A percentile compares a stretch with the other conserved stretches of the same genome.
These are phyloP conservation scores for Lycium ferocissimum DNA, from an alignment of 257 asterid genomes.

Conservation along the genomic window DNA sequence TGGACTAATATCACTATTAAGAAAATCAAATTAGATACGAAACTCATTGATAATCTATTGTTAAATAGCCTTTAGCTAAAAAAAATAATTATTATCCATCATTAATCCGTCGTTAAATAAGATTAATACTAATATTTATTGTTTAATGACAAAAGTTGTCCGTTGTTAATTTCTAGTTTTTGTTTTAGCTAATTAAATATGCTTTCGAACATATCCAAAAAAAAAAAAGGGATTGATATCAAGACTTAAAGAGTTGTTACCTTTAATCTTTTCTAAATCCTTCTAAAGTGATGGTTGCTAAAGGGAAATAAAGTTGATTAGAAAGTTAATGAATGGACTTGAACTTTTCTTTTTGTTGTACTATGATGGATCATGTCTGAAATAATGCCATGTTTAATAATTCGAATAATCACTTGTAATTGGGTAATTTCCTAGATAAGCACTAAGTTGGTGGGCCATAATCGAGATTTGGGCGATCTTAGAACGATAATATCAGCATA, in stretches of 20 bases:
- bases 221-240: conserved; percentile 49
- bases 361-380: conserved; percentile 43
- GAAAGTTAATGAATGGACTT: conserved; percentile 54
- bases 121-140: background rate
- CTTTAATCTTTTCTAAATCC: conserved; percentile 58
- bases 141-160: background rate
- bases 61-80: background rate
- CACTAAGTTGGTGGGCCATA: conserved; percentile 61
- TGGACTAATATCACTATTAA: conserved; percentile 23
- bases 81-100: background rate
- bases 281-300: conserved; percentile 75
- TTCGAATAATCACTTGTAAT: conserved; percentile 26
- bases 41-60: background rate
- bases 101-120: background rate
- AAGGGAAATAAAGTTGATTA: conserved; percentile 58
- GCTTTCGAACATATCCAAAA: conserved; percentile 51
- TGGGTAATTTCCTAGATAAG: conserved; percentile 61
- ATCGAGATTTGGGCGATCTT: conserved; percentile 73
- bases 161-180: background rate
- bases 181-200: conserved; percentile 35
- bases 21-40: background rate
- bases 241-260: conserved; percentile 43
- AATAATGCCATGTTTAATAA: conserved; percentile 46
- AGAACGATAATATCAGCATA: conserved; percentile 62
- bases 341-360: background rate